These are phyloP conservation scores for Marasmius tenuissimus DNA, from an alignment of 1,284 basidiomycete species.

Conservation along the genomic window DNA sequence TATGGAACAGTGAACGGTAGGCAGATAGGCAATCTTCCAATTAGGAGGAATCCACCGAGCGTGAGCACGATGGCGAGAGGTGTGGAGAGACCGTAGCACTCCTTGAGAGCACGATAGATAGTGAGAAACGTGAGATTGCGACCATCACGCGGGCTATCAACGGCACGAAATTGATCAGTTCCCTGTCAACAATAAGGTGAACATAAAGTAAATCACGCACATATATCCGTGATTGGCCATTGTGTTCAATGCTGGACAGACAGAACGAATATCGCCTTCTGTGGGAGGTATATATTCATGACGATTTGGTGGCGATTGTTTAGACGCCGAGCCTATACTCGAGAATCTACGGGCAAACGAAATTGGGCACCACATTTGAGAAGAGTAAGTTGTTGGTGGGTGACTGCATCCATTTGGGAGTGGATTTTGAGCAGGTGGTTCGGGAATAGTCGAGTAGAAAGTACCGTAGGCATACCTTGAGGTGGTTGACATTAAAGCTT, in stretches of 20 bases:
- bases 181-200: neutral
- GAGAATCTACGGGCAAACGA: no score
- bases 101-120: conserved; percentile 14
- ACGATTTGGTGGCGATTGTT: no score
- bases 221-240: conserved; percentile 20
- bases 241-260: conserved; percentile 16
- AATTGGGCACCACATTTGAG: no score
- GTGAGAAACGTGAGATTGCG: conserved; percentile 12
- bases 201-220: conserved; percentile 1
- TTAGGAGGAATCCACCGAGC: conserved; percentile 13
- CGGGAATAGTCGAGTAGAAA: no score
- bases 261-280: conserved; percentile 21
- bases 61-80: conserved; percentile 15
- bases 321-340: no score
- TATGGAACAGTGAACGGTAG: conserved; percentile 3
- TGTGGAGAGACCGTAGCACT: conserved; percentile 16
- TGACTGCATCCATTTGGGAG: no score
- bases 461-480: no score
- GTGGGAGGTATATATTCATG: conserved; percentile 27
- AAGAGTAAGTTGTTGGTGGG: no score
- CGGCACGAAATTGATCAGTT: neutral
- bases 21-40: conserved; percentile 8
- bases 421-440: no score
- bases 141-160: neutral
- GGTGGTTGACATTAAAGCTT: no score